A percentile compares a stretch with the other conserved stretches of the same genome.
Conservation (phyloP, 768 basidiomycete species). For the Lactarius deliciosus region DNA sequence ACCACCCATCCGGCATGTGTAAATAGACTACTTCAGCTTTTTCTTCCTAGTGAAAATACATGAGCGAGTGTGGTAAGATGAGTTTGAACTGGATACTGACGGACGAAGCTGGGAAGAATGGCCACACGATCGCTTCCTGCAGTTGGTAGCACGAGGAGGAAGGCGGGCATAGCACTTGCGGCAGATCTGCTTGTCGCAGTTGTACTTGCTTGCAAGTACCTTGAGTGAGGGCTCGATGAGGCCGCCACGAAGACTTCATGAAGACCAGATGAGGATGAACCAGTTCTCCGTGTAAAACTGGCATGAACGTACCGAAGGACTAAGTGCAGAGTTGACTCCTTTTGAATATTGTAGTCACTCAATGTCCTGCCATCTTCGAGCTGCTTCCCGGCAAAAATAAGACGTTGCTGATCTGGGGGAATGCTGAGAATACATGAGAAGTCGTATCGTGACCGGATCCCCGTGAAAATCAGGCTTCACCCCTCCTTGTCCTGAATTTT, state of each 20-base stretch:
- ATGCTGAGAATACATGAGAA: slow-evolving; percentile 49
- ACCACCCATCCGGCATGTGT: slow-evolving; percentile 12
- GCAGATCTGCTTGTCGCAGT: slow-evolving; percentile 99
- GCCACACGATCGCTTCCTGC: slow-evolving; percentile 92
- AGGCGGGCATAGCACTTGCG: slow-evolving; percentile 99
- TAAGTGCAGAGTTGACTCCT: slow-evolving; percentile 96
- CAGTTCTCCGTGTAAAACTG: background rate
- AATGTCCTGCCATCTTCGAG: slow-evolving; percentile 97
- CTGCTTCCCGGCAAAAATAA: slow-evolving; percentile 98
- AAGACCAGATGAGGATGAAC: slow-evolving; percentile 21
- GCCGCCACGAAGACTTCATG: slow-evolving; percentile 85
- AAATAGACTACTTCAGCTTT: slow-evolving; percentile 81
- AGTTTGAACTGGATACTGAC: slow-evolving; percentile 50
- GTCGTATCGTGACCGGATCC: background rate
- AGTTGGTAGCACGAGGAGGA: slow-evolving; percentile 99
- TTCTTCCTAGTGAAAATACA: slow-evolving; percentile 68
- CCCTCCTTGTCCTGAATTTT: slow-evolving; percentile 81
- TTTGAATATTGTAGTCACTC: slow-evolving; percentile 97
- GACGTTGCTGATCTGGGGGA: slow-evolving; percentile 91
- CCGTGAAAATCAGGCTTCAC: slow-evolving; percentile 36
- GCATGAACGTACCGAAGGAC: slow-evolving; percentile 77
- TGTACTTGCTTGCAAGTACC: slow-evolving; percentile 95
- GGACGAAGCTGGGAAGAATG: slow-evolving; percentile 90
- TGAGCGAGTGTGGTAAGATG: background rate
- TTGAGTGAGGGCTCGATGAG: slow-evolving; percentile 99